phyloP scores from a whole-genome alignment of 257 asterid species.

The Gynochthodes officinalis region DNA sequence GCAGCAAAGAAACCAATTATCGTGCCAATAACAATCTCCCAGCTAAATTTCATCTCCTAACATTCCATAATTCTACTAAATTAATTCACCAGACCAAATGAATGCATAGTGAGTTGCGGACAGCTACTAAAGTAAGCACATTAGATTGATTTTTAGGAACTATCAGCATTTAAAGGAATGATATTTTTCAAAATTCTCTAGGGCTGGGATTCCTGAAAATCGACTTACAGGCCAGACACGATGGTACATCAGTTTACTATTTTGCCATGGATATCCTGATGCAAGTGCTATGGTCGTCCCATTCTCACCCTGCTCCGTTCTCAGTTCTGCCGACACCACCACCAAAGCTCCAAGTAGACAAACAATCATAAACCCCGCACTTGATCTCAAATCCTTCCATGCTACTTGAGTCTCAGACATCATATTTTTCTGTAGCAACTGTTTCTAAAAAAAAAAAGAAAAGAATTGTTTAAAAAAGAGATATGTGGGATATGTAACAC shows the following conservation, averaged over 20 bases:
- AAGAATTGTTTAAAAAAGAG: neutral
- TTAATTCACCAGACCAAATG: neutral
- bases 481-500: neutral
- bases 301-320: constrained; percentile 7
- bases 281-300: neutral
- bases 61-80: constrained; percentile 6
- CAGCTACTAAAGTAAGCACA: neutral
- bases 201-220: neutral
- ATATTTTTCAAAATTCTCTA: neutral
- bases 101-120: neutral
- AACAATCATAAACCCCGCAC: neutral
- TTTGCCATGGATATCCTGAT: constrained; percentile 43
- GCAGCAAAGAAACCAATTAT: constrained; percentile 89
- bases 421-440: neutral
- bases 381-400: constrained; percentile 3
- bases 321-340: constrained; percentile 4
- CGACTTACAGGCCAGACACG: constrained; percentile 94
- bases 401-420: constrained; percentile 7
- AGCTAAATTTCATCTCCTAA: constrained; percentile 70
- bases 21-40: constrained; percentile 71
- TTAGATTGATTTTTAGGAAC: neutral
- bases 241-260: constrained; percentile 54
- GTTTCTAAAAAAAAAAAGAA: neutral
- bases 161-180: neutral
- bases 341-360: constrained; percentile 6